phyloP scores from a whole-genome alignment of 1,139 yeast genomes.

The Hemisphaericaspora xylanilytica region DNA sequence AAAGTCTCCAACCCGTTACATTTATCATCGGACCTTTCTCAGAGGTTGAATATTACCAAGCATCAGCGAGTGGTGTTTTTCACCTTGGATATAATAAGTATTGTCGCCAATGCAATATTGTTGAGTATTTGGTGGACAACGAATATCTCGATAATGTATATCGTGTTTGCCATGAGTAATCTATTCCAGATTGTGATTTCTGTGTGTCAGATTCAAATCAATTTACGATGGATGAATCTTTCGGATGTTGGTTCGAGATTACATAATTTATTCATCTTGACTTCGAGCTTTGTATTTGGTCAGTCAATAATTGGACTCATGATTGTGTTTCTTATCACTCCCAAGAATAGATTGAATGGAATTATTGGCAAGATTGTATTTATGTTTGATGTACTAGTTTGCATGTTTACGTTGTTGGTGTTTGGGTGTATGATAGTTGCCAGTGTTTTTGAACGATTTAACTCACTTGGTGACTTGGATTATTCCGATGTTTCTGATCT shows the following conservation, averaged over 20 bases:
- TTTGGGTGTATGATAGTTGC: slow-evolving; percentile 11
- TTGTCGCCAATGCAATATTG: slow-evolving; percentile 15
- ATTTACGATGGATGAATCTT: slow-evolving; percentile 9
- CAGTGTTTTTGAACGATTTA: slow-evolving; percentile 11
- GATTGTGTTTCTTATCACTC: slow-evolving; percentile 14
- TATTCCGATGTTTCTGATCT: too few relatives aligned
- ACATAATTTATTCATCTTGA: slow-evolving; percentile 17
- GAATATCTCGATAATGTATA: slow-evolving; percentile 12
- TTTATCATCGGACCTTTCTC: slow-evolving; percentile 2
- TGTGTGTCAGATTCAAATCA: slow-evolving; percentile 16
- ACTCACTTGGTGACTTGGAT: too few relatives aligned
- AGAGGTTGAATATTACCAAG: slow-evolving; percentile 6
- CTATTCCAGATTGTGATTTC: slow-evolving; percentile 17
- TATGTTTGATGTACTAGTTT: slow-evolving; percentile 9
- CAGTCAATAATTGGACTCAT: slow-evolving; percentile 16
- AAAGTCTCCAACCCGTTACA: slow-evolving; percentile 15
- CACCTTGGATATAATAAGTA: slow-evolving; percentile 10
- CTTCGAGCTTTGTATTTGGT: slow-evolving; percentile 15
- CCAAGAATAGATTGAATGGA: slow-evolving; percentile 16
- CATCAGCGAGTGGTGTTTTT: slow-evolving; percentile 11
- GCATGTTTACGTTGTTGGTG: slow-evolving; percentile 5
- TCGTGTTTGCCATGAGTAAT: slow-evolving; percentile 15
- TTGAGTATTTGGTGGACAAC: slow-evolving; percentile 17
- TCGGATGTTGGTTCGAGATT: slow-evolving; percentile 11
- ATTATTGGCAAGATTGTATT: slow-evolving; percentile 16